Base-by-base conservation (phyloP, 2,329 filamentous ascomycete species). In the Ceratocystis colombiana region DNA sequence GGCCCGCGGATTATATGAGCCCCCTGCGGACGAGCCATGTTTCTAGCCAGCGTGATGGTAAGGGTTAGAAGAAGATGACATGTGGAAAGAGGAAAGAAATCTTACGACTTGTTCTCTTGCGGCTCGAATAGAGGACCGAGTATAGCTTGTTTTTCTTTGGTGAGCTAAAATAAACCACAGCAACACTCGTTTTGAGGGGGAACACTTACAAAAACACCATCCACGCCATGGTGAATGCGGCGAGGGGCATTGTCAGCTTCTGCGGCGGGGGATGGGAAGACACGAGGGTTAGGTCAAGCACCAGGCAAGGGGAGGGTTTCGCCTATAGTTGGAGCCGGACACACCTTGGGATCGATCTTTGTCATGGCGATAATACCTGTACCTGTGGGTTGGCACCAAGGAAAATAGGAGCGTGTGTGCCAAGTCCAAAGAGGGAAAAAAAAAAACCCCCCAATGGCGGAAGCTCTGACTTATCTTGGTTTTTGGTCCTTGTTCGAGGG, bases 221-320 rank as follows among this genome's bases (percentile, higher is more conserved):
- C 61, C 76, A 74, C 2, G 80, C 80, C 80, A 83, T 83, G 20
- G 78, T 79, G 68, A 82, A 81, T 48, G 80, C 80, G 20, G 80
- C 80, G 25, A 79, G 72, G 7, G 80, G 80, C 64, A 79, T 79
- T 68, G 79, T 78, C 66, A 82, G 8, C 46, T 22, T 22, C 55
- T 20, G 5, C 25, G 20, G 50, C 10, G 17, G 44, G 46, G 20
- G 25, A 6, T 48, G 70, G 67, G 66, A 68, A 68, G 69, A 44
- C 44, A 20, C 22, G 25, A 48, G n/a, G 44, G 28, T 45, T 53
- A 50, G 61, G 41, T 10, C 62, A 25, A 48, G 12, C 37, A 53
- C 44, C 28, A 25, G 46, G 61, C 20, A n/a, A 41, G 46, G 46
- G n/a, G n/a, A 20, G 22, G 46, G 17, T 15, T 53, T 15, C 22